Base-by-base conservation (phyloP, 306 rosid species). In the Carpinus viminea region DNA sequence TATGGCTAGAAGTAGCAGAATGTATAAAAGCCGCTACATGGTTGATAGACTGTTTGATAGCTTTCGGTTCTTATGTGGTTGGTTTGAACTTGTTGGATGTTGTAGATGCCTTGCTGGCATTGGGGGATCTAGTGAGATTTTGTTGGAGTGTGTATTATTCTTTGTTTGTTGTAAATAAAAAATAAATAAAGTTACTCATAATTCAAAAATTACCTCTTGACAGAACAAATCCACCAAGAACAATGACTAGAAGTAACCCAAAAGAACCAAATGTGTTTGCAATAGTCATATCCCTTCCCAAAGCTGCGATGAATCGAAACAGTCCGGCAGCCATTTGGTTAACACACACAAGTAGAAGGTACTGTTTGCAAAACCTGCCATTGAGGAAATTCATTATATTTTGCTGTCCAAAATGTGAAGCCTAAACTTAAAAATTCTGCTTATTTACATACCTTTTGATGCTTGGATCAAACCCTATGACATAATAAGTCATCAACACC, bases 181-280 rank as follows among this genome's bases (percentile, higher is more conserved):
- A 36, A n/a, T n/a, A 41, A 41, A 5, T 41, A 41, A 41, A 41
- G 1, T 41, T 41, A 41, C 45, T 5, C 7, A 41, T 41, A 41
- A 41, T 28, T 26, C 45, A 41, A 41, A 68, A 56, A 61, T 62
- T 71, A 87, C 88, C 82, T 74, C 79, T 78, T 26, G 88, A 74
- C 73, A 87, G 72, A 80, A 87, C 16, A 81, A 87, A 87, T 66
- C 91, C 91, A 41, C 91, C 88, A 80, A 87, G 6, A 47, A 80
- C 78, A n/a, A 85, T 78, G 68, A 84, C 79, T 70, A 78, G 78
- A 36, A 87, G 72, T 28, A 87, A 61, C 12, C 83, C 91, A 43
- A 85, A 86, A 62, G 83, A 77, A 15, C 91, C 91, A 11, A 78
- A 81, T 24, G 88, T 87, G 80, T 82, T 87, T 65, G 91, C 86